Evolutionary conservation across 2,329 filamentous ascomycete species (phyloP).

Genomic region (Colletotrichum truncatum): DNA sequence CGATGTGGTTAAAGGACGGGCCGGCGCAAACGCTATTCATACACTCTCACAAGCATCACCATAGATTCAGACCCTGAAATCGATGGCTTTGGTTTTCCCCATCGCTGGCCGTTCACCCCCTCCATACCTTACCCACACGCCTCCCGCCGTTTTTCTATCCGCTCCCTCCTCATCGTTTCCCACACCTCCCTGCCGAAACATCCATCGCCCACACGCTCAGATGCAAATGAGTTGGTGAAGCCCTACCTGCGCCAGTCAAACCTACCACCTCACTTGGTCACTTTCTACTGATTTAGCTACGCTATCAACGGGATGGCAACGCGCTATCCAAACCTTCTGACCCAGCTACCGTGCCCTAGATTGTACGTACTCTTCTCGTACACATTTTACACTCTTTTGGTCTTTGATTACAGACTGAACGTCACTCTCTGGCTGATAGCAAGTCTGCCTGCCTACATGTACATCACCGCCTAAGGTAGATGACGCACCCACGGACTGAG

Average conservation of each 20-base stretch:
- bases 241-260: slow-evolving; percentile 13
- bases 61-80: slow-evolving; percentile 14
- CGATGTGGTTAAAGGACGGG: not conserved
- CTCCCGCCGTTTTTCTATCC: slow-evolving; percentile 5
- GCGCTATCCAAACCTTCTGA: slow-evolving; percentile 12
- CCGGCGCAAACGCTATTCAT: slow-evolving; percentile 9
- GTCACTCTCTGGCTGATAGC: not conserved
- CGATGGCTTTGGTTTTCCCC: not conserved
- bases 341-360: not conserved
- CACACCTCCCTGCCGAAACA: slow-evolving; percentile 26
- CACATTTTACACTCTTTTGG: not conserved
- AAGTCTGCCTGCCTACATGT: not conserved
- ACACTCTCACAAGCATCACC: slow-evolving; percentile 15
- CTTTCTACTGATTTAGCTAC: slow-evolving; percentile 4
- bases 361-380: not conserved
- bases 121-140: slow-evolving; percentile 27
- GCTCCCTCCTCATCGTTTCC: not conserved
- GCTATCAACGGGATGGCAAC: slow-evolving; percentile 26
- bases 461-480: slow-evolving; percentile 1
- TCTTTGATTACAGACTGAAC: not conserved
- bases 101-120: slow-evolving; percentile 20
- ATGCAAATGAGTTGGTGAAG: not conserved
- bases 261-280: not conserved
- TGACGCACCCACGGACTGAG: slow-evolving; percentile 8
- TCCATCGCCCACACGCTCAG: not conserved